Conservation (phyloP, 2,329 filamentous ascomycete species). For the Knufia fluminis region DNA sequence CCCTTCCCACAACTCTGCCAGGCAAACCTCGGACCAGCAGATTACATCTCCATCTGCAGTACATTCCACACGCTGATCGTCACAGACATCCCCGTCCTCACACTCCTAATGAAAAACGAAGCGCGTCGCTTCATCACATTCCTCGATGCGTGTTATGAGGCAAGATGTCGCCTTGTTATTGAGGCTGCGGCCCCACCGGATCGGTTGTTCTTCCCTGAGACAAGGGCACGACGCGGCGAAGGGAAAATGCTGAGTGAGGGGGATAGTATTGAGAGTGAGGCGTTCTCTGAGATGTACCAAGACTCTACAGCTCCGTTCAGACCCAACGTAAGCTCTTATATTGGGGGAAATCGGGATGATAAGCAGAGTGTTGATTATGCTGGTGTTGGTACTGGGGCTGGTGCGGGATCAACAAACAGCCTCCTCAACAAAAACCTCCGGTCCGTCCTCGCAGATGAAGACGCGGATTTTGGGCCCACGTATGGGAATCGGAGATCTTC, state of each 20-base stretch:
- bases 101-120: slow-evolving; percentile 65
- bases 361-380: too few relatives aligned
- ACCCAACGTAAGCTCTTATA: slow-evolving; percentile 64
- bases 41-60: slow-evolving; percentile 74
- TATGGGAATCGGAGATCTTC: slow-evolving; percentile 24
- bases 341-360: slow-evolving; percentile 25
- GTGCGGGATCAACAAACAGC: slow-evolving; percentile 14
- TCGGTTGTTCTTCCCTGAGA: slow-evolving; percentile 66
- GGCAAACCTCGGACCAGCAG: slow-evolving; percentile 60
- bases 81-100: slow-evolving; percentile 59
- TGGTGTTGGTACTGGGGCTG: too few relatives aligned
- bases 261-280: slow-evolving; percentile 56
- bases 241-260: slow-evolving; percentile 22
- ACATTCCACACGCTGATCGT: slow-evolving; percentile 71
- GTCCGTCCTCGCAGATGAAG: slow-evolving; percentile 26
- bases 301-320: slow-evolving; percentile 68
- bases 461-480: slow-evolving; percentile 27
- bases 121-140: slow-evolving; percentile 71
- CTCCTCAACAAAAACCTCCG: slow-evolving; percentile 13
- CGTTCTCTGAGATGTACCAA: slow-evolving; percentile 65
- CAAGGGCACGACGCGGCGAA: slow-evolving; percentile 18
- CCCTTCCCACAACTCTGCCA: slow-evolving; percentile 60
- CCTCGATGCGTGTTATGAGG: slow-evolving; percentile 71
- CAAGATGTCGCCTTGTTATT: slow-evolving; percentile 66
- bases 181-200: slow-evolving; percentile 60